Base-by-base conservation (phyloP, 306 rosid genomes). In the Myrica gale region DNA sequence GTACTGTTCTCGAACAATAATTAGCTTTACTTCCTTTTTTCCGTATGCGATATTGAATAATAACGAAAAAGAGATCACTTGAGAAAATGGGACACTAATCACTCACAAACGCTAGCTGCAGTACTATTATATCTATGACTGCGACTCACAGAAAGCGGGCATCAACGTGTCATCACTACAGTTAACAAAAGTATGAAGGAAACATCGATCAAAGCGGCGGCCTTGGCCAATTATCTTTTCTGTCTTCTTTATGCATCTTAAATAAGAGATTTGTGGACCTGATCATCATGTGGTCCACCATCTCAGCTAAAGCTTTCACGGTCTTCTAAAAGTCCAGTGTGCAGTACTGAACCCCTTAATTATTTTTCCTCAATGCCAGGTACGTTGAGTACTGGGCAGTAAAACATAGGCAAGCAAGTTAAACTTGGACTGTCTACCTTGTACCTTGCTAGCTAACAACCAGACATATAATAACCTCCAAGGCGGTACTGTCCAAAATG, bases 281-380 rank as follows among this genome's bases (percentile, higher is more conserved):
- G 37, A 32, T 32, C 37, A 32, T 32, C 37, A 32, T 32, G 84
- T 81, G 90, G 86, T 79, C 90, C 86, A 75, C n/a, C 58, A 69
- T 6, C 58, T 32, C 16, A 15, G 37, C 54, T 20, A 61, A 7
- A 32, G 42, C 88, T 86, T 82, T 80, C 90, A 76, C 82, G 48
- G 76, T 68, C 83, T 87, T 84, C 76, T 37, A 75, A 43, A 72
- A 37, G 55, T 76, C 63, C 80, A 78, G 50, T 63, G 23, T 37
- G 17, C 11, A 53, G 37, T 63, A 43, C 37, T 32, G 37, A 32
- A 5, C 45, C 66, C 45, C 23, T 26, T 3, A 65, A 74, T 16
- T 47, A 66, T 44, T 79, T 48, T 60, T 20, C 6, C 19, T 10
- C 45, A n/a, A 46, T 47, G 37, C 13, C 6, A 1, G 11, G 23